Evolutionary conservation across 2,329 filamentous ascomycete genomes (phyloP).

Genomic region (Aspergillus unguis): DNA sequence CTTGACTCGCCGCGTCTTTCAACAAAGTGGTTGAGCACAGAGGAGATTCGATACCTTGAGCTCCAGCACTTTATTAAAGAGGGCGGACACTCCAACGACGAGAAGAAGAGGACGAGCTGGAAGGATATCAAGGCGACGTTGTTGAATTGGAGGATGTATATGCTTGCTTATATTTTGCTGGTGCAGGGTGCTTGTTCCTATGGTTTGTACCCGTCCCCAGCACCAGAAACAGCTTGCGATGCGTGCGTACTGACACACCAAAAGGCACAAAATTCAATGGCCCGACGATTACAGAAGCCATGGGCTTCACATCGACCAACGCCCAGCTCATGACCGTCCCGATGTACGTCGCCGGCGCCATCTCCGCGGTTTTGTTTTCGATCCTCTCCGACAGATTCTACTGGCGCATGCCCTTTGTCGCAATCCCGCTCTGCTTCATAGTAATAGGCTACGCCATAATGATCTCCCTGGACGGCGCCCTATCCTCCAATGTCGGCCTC

Average conservation of each 20-base stretch:
- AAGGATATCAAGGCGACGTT: slow-evolving; percentile 9
- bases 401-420: slow-evolving; percentile 32
- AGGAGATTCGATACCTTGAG: slow-evolving; percentile 30
- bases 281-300: slow-evolving; percentile 61
- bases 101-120: slow-evolving; percentile 10
- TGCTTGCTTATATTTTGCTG: slow-evolving; percentile 12
- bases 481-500: slow-evolving; percentile 8
- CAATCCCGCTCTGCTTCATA: slow-evolving; percentile 22
- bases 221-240: not conserved
- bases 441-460: slow-evolving; percentile 28
- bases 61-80: slow-evolving; percentile 14
- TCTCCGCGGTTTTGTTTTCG: slow-evolving; percentile 28
- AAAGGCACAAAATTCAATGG: slow-evolving; percentile 12
- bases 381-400: slow-evolving; percentile 29
- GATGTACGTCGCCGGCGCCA: slow-evolving; percentile 52
- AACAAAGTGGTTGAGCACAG: slow-evolving; percentile 35
- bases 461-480: slow-evolving; percentile 7
- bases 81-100: slow-evolving; percentile 7
- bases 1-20: slow-evolving; percentile 40
- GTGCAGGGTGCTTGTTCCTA: slow-evolving; percentile 8
- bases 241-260: not conserved
- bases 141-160: slow-evolving; percentile 12
- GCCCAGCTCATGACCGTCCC: slow-evolving; percentile 69
- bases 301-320: slow-evolving; percentile 54
- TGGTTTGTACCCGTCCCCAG: not conserved